These are phyloP conservation scores for Umbellularia californica DNA, from an alignment of 164 flowering plant species.

Conservation along the genomic window DNA sequence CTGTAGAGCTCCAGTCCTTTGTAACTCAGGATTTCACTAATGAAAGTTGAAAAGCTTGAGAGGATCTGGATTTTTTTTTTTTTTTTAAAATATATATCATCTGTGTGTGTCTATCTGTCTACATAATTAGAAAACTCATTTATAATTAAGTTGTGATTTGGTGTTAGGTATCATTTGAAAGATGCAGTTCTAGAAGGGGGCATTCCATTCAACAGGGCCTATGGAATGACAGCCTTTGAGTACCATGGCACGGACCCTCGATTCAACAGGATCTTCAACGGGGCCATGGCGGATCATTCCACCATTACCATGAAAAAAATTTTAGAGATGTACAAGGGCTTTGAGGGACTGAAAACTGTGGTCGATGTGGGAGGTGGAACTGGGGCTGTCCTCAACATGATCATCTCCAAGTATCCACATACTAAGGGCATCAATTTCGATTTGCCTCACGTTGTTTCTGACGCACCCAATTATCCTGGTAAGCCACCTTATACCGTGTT, in stretches of 20 bases:
- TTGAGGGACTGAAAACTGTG: slow-evolving; percentile 21
- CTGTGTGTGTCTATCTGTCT: background rate
- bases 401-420: too few species aligned
- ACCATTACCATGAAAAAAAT: slow-evolving; percentile 16
- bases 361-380: slow-evolving; percentile 32
- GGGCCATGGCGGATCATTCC: slow-evolving; percentile 12
- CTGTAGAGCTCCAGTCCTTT: too few species aligned
- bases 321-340: slow-evolving; percentile 27
- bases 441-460: too few species aligned
- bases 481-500: too few species aligned
- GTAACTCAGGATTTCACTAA: too few species aligned
- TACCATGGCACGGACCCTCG: slow-evolving; percentile 17
- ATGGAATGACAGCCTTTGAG: slow-evolving; percentile 25
- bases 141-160: background rate
- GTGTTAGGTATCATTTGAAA: slow-evolving; percentile 25
- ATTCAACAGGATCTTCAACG: slow-evolving; percentile 18
- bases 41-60: too few species aligned
- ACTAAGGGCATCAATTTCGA: too few species aligned
- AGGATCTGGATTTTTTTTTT: too few species aligned
- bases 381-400: too few species aligned
- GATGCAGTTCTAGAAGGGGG: slow-evolving; percentile 39
- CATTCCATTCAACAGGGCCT: slow-evolving; percentile 29
- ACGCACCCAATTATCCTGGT: too few species aligned
- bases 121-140: background rate
- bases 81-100: too few species aligned